These are phyloP conservation scores for Pleurotus platypus DNA, from an alignment of 768 basidiomycete genomes.

Conservation along the genomic window DNA sequence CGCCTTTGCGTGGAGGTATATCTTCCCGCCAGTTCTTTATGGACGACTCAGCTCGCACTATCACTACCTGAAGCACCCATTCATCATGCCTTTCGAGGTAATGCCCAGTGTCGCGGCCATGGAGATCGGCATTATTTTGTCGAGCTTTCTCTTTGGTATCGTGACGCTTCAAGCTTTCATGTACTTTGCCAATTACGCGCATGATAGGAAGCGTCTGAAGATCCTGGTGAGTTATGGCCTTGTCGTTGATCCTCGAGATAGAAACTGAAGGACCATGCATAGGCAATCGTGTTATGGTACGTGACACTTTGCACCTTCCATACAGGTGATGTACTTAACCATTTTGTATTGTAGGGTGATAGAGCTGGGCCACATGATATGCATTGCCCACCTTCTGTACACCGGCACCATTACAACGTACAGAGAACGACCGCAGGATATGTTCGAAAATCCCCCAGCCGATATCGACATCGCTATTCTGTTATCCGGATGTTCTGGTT, in stretches of 20 bases:
- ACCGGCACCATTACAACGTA: slow-evolving; percentile 24
- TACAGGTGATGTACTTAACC: no score
- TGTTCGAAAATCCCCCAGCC: slow-evolving; percentile 6
- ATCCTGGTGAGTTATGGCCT: slow-evolving; percentile 13
- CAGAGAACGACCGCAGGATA: slow-evolving; percentile 6
- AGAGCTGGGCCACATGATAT: slow-evolving; percentile 25
- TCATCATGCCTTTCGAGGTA: slow-evolving; percentile 1
- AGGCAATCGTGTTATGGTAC: no score
- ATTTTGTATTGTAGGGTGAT: slow-evolving; percentile 15
- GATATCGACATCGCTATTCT: slow-evolving; percentile 4
- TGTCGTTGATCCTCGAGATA: no score
- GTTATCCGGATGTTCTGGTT: not conserved
- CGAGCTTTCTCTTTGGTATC: slow-evolving; percentile 24
- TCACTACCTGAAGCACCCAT: not conserved
- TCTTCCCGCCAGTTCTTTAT: slow-evolving; percentile 5
- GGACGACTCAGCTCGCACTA: not conserved
- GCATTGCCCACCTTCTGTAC: slow-evolving; percentile 25
- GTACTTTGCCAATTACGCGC: slow-evolving; percentile 19
- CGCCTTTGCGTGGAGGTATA: slow-evolving; percentile 4
- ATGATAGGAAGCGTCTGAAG: slow-evolving; percentile 20
- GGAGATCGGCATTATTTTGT: slow-evolving; percentile 21
- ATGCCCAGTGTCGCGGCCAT: slow-evolving; percentile 16
- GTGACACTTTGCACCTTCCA: no score
- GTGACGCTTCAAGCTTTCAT: slow-evolving; percentile 21
- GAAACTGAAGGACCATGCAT: no score